Evolutionary conservation across 352 stramenopile genomes (phyloP), one percentile per base, ranked within the genome.

Genomic region (Globisporangium parvum): DNA sequence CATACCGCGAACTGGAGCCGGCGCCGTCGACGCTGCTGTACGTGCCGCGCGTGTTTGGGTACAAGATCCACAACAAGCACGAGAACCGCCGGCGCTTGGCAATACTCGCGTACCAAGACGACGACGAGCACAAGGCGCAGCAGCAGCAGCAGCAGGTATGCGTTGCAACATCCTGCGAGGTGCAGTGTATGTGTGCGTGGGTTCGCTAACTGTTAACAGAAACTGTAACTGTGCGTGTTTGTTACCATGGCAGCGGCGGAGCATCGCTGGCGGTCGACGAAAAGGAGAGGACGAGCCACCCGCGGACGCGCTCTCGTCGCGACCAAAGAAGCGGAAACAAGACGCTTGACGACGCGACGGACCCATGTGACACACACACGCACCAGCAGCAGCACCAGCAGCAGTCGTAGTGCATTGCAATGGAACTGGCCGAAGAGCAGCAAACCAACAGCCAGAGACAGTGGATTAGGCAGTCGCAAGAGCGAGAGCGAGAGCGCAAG

Each of bases 1-100:
- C 95, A 53, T 98, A 98, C 75, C 92, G 84, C 65, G 95, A 98
- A 67, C 62, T 95, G 49, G 82, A 93, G 54, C 85, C 85, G n/a
- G 63, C 70, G 52, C 78, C 80, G 56, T 90, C 79, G 35, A 93
- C 83, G 59, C 68, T 94, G 57, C 65, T 95, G 39, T 96, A 96
- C 55, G 86, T 96, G 42, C 89, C 89, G 42, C 80, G 87, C 28
- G 81, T 97, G 47, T 97, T 97, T 66, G 89, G 89, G 54, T 97
- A 96, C 75, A 94, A 93, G 66, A 96, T 97, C 58, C 80, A 95
- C 72, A 93, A 90, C 64, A 89, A 89, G 61, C 77, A 73, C 17
- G 77, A 86, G 58, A 93, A 95, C 65, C 83, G 85, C 35, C 75
- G 81, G 62, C 85, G 85, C 47, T 73, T 95, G 47, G 75, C 81